Conservation (phyloP, 164 flowering plant genomes). For the Kalanchoe fedtschenkoi region DNA sequence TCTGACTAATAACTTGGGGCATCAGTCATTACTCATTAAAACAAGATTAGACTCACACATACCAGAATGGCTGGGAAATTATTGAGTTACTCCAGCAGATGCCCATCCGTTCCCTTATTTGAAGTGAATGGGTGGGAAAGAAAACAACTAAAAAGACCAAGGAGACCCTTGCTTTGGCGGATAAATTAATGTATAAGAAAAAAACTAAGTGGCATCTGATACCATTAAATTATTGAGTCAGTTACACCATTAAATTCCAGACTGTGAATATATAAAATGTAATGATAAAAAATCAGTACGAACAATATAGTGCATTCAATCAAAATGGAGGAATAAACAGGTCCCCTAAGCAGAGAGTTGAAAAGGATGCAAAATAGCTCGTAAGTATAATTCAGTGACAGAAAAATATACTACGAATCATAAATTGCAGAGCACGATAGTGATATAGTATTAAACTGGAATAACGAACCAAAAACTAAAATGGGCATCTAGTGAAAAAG, state of each 20-base stretch:
- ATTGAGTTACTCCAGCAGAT: conserved; percentile 5
- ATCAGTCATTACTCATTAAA: neutral
- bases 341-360: too few species aligned
- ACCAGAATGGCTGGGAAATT: conserved; percentile 1
- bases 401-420: neutral
- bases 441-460: neutral
- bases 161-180: neutral
- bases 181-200: neutral
- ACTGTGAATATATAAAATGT: too few species aligned
- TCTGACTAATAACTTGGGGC: neutral
- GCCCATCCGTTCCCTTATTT: conserved; percentile 4
- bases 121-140: conserved; percentile 3
- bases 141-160: neutral
- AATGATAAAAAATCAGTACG: neutral
- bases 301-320: neutral
- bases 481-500: neutral
- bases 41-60: neutral
- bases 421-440: neutral
- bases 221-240: neutral
- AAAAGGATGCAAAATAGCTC: neutral
- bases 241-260: neutral
- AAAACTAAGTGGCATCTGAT: too few species aligned
- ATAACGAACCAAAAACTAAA: neutral
- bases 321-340: neutral
- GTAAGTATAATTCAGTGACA: neutral